Evolutionary conservation across 2,329 filamentous ascomycete species (phyloP), one percentile per base, ranked within the genome.

Genomic region (Cercospora nicotianae): DNA sequence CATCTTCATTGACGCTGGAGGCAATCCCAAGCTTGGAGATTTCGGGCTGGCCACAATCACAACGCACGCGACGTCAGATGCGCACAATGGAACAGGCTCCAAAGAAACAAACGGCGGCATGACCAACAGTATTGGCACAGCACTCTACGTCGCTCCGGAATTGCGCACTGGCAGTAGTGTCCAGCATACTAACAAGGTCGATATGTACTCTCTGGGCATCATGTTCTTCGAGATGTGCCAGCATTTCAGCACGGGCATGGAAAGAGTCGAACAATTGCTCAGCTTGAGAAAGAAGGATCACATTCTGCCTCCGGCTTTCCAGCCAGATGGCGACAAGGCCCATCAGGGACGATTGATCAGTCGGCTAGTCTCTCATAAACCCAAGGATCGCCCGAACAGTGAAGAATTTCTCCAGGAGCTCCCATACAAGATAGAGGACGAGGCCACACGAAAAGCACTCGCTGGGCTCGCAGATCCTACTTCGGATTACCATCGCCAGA

Each of bases 181-280:
- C 3, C 89, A 89, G 69, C 98, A 98, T 78, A 96, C 92, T 68
- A 90, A 92, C 66, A 98, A 97, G 79, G 94, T 98, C 1, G 95
- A 99, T 86, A 98, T 99, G 94, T 99, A 95, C 77, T 97, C 94
- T 0, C 84, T 99, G 51, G 95, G 95, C 0, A 91, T 99, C 70
- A 98, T 99, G 66, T 96, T 99, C 81, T 98, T 97, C 73, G 95
- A 99, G 80, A 99, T 99, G 95, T 96, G 91, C 75, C 84, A 87
- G 72, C 81, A 85, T 3, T 79, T 90, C 55, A 81, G 82, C 18
- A 90, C 88, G 0, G 83, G 81, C 2, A 90, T 89, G 86, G 89
- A 90, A 75, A 83, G 88, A 48, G 85, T 87, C 69, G 81, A 85
- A 48, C 84, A 94, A 3, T 83, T 97, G 30, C 86, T 90, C 63